Conservation (phyloP, 108 stramenopile species). For the Stephanodiscus minutulus region DNA sequence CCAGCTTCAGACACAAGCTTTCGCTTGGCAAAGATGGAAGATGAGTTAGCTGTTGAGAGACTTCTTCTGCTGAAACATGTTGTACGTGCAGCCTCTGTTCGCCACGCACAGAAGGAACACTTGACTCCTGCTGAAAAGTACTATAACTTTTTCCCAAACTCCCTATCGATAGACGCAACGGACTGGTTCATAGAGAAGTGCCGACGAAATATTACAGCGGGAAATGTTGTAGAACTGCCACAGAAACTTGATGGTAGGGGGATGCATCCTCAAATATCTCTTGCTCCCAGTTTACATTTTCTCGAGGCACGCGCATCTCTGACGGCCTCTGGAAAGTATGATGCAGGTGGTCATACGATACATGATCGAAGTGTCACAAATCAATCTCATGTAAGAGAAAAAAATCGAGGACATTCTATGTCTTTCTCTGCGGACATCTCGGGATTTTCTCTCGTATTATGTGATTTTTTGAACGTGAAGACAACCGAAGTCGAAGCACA, state of each 20-base stretch:
- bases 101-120: neutral
- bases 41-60: slow-evolving; percentile 68
- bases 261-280: neutral
- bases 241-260: neutral
- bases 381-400: neutral
- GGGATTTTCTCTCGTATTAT: slow-evolving; percentile 42
- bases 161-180: neutral
- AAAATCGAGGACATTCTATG: neutral
- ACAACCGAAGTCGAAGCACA: neutral
- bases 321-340: neutral
- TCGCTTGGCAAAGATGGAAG: slow-evolving; percentile 56
- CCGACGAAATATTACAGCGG: neutral
- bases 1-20: slow-evolving; percentile 16
- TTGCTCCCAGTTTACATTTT: neutral
- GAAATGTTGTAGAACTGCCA: neutral
- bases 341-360: neutral
- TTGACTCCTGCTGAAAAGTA: neutral
- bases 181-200: neutral
- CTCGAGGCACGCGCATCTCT: neutral
- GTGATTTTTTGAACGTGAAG: slow-evolving; percentile 5
- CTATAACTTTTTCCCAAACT: slow-evolving; percentile 2
- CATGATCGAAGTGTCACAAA: neutral
- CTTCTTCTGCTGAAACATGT: slow-evolving; percentile 65
- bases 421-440: slow-evolving; percentile 14
- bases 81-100: slow-evolving; percentile 28